A percentile compares a stretch with the other conserved stretches of the same genome.
phyloP scores from a whole-genome alignment of 2,329 filamentous ascomycete species.

The Penicillium sp. region DNA sequence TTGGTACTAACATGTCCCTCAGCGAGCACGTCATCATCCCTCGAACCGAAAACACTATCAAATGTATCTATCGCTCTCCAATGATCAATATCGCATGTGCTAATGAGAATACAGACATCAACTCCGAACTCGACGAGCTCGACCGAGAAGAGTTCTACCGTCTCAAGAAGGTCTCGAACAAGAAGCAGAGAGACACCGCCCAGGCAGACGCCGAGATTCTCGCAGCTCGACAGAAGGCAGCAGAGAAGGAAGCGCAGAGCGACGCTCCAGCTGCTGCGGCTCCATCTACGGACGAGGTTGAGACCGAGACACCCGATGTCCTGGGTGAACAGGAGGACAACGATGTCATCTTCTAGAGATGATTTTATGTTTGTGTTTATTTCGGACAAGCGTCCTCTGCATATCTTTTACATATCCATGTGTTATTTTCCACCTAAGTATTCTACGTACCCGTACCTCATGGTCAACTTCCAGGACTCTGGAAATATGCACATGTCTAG shows the following conservation, averaged over 20 bases:
- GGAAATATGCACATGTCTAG: conserved; percentile 9
- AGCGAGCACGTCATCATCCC: conserved; percentile 75
- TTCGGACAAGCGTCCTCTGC: conserved; percentile 3
- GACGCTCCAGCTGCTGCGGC: conserved; percentile 27
- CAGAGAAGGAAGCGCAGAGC: conserved; percentile 54
- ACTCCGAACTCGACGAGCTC: conserved; percentile 93
- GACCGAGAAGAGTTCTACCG: conserved; percentile 98
- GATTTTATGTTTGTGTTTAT: conserved; percentile 20
- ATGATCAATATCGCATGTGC: background rate
- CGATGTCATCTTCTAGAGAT: conserved; percentile 72
- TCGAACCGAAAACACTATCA: conserved; percentile 98
- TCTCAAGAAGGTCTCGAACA: conserved; percentile 86
- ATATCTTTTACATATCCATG: conserved; percentile 6
- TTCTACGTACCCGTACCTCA: conserved; percentile 1
- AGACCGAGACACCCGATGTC: conserved; percentile 56
- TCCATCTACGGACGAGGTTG: conserved; percentile 32
- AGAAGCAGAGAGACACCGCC: conserved; percentile 73
- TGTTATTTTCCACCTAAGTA: conserved; percentile 7
- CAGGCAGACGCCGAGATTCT: conserved; percentile 70
- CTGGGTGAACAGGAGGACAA: conserved; percentile 71
- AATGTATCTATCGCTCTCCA: conserved; percentile 53
- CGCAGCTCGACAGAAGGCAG: conserved; percentile 39
- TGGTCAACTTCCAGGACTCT: background rate
- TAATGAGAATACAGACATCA: conserved; percentile 63
- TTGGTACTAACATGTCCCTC: conserved; percentile 2